Evolutionary conservation across 2,329 filamentous ascomycete species (phyloP), one percentile per base, ranked within the genome.

Genomic region (Colletotrichum orbiculare): DNA sequence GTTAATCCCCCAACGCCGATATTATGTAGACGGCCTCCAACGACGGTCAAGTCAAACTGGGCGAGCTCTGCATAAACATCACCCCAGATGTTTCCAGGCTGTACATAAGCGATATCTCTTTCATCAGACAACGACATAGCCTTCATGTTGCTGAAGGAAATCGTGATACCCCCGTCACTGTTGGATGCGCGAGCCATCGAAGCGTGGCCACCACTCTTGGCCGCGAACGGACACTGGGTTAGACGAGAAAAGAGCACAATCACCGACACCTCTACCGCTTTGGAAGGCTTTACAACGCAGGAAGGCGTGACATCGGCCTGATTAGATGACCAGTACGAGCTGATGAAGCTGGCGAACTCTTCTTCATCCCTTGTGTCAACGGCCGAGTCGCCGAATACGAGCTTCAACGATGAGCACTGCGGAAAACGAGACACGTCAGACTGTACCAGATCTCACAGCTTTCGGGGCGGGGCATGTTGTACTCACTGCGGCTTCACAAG

Each of bases 31-130:
- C 81, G 73, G 2, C 79, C 81, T 8, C 81, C 81, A 0, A 75
- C 66, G 5, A 79, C 78, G 3, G 75, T 73, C 0, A 81, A 47
- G 11, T 73, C 73, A 4, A 73, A 64, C 13, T 70, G 54, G 8
- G 77, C 73, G 1, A 83, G 72, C 17, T 70, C 47, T 6, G 68
- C 54, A 60, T 79, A 56, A 1, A 83, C 79, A 10, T 77, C 68
- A 1, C 69, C 67, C 81, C 82, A 83, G 5, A 71, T 69, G 42
- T 75, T 75, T 1, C 81, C 82, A 4, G 77, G 68, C 6, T 78
- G 79, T 12, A 83, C 69, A 4, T 66, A 71, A 3, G 74, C 78
- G 13, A 72, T 71, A 0, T 69, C 71, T 11, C 73, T 73, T 41
- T 77, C 73, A 0, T 68, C 57, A 2, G 74, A 73, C 1, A 80